These are phyloP conservation scores for Trametes gibbosa DNA, from an alignment of 768 basidiomycete species.

Conservation along the genomic window DNA sequence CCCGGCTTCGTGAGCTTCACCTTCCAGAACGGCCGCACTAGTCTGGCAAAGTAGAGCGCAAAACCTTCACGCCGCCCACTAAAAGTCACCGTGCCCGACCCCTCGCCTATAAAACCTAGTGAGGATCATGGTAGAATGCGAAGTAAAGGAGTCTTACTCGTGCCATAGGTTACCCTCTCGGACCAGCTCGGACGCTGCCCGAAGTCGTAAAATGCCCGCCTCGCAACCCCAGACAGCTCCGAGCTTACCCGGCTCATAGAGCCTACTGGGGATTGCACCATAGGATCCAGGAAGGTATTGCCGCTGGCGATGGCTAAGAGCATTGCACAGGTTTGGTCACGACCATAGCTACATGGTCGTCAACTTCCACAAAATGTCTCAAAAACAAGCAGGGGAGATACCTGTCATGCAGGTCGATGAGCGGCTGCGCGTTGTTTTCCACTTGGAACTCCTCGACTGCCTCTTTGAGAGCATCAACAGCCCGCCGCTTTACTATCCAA, in stretches of 20 bases:
- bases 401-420: slow-evolving; percentile 83
- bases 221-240: slow-evolving; percentile 69
- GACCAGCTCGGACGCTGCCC: slow-evolving; percentile 83
- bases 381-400: slow-evolving; percentile 27
- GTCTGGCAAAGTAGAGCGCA: slow-evolving; percentile 79
- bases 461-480: slow-evolving; percentile 80
- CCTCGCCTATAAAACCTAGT: slow-evolving; percentile 45
- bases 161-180: slow-evolving; percentile 74
- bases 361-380: neutral
- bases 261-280: slow-evolving; percentile 44
- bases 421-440: slow-evolving; percentile 72
- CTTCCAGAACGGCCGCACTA: slow-evolving; percentile 87
- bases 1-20: slow-evolving; percentile 64
- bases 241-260: slow-evolving; percentile 51
- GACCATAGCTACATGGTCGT: slow-evolving; percentile 66
- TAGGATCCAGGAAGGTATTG: slow-evolving; percentile 71
- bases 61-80: slow-evolving; percentile 89
- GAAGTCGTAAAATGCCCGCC: slow-evolving; percentile 84
- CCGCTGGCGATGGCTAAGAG: slow-evolving; percentile 81
- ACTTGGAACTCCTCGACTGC: slow-evolving; percentile 81
- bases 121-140: neutral
- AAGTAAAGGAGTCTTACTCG: slow-evolving; percentile 43
- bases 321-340: slow-evolving; percentile 92
- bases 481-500: slow-evolving; percentile 75
- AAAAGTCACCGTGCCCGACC: slow-evolving; percentile 71